Base-by-base conservation (phyloP, 768 basidiomycete species). In the Crassisporium funariophilum region DNA sequence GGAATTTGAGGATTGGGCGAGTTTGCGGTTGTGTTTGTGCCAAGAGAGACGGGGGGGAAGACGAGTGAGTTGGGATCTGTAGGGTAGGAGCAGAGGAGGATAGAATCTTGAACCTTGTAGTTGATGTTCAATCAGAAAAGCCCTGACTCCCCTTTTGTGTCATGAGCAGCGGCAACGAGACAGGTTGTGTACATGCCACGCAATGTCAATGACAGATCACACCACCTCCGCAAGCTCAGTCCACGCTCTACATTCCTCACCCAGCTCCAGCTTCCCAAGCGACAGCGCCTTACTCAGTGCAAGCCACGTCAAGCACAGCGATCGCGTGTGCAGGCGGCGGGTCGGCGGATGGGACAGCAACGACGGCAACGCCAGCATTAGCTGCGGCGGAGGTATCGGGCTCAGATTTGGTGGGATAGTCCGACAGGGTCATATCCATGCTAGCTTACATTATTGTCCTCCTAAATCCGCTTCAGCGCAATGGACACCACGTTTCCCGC, bases 221-320 rank as follows among this genome's bases (percentile, higher is more conserved):
- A 89, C 86, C 46, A 87, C 56, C 62, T 91, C 88, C 0, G 81
- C 87, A 0, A 90, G 54, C 8, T 77, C 76, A 1, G 82, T 81
- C 81, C 84, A 88, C 1, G 86, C 86, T 6, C 81, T 70, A 58
- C 86, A 89, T 55, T 89, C 87, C 7, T 83, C 61, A 41, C 78
- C 76, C 4, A 76, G 73, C 4, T 81, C 76, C 1, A 89, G 68
- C 10, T 73, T 69, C 2, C 71, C 67, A 0, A 81, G 52, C 0
- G 66, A 54, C 10, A 88, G 70, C 60, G 83, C 86, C 53, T 71
- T 75, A 34, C 78, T 66, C 8, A 89, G 58, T 0, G 88, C 79
- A 35, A 71, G 61, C 1, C 81, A 59, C 0, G 87, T 83, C 4
- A 87, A 54, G 17, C 69, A 71, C 1, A 88, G 69, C 0, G 86